Evolutionary conservation across 83 land plant species (phyloP).

Genomic region (Picea mariana): DNA sequence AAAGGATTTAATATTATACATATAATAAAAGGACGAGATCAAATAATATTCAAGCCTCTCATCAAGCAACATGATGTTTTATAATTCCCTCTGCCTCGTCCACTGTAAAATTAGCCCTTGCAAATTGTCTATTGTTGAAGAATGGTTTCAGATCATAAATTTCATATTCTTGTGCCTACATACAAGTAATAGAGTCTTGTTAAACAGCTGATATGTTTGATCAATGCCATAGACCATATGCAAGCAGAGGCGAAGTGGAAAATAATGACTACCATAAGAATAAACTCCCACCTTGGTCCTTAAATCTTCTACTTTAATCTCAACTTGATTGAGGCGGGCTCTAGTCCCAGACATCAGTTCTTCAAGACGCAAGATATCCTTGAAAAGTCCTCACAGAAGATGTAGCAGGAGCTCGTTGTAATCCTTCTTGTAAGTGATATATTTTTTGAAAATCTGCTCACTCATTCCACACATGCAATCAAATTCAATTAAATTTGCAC

Average conservation of each 20-base stretch:
- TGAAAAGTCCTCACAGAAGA: conserved; percentile 82
- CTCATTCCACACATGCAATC: neutral
- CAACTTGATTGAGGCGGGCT: conserved; percentile 49
- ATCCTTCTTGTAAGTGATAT: conserved; percentile 94
- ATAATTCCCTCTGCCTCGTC: conserved; percentile 64
- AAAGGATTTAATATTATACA: too few species aligned
- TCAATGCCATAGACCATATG: neutral
- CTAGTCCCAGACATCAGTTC: conserved; percentile 67
- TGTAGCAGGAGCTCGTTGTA: conserved; percentile 81
- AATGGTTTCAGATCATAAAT: conserved; percentile 83
- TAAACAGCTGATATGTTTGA: neutral
- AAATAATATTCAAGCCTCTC: neutral
- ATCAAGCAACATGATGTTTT: conserved; percentile 53
- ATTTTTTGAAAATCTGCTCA: conserved; percentile 85
- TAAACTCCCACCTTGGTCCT: conserved; percentile 58
- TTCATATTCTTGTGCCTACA: conserved; percentile 87
- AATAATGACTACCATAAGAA: neutral
- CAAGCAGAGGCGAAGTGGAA: neutral
- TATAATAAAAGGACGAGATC: too few species aligned
- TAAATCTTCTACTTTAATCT: conserved; percentile 76
- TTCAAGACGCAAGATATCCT: conserved; percentile 84
- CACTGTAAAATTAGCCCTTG: conserved; percentile 63
- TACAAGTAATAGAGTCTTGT: neutral
- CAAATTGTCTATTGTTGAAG: conserved; percentile 68
- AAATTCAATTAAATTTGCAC: neutral